A percentile compares a stretch with the other conserved stretches of the same genome.
Evolutionary conservation across 2,329 filamentous ascomycete genomes (phyloP).

Genomic region (Epichloe sp.): DNA sequence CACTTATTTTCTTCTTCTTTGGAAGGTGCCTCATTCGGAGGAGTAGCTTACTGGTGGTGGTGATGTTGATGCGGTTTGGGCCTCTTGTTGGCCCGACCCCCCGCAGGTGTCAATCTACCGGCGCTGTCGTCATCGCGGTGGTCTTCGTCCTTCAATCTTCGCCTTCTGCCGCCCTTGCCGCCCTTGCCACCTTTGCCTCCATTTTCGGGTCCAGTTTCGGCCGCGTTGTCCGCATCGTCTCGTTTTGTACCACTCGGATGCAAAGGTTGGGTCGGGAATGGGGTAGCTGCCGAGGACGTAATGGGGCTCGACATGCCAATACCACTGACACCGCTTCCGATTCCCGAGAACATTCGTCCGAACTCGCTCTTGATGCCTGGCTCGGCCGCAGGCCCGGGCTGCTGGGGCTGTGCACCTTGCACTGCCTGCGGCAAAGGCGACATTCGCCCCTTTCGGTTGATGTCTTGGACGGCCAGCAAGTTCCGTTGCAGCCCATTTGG

Average conservation of each 20-base stretch:
- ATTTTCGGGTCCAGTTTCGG: slow-evolving; percentile 30
- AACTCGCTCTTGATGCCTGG: slow-evolving; percentile 91
- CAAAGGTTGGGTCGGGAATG: slow-evolving; percentile 25
- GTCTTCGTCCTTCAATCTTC: slow-evolving; percentile 70
- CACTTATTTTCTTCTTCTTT: neutral
- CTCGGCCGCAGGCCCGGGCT: slow-evolving; percentile 66
- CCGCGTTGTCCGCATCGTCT: slow-evolving; percentile 35
- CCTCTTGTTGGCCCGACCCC: slow-evolving; percentile 45
- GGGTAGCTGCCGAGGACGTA: slow-evolving; percentile 22
- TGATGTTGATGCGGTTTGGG: slow-evolving; percentile 54
- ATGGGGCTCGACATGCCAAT: slow-evolving; percentile 40
- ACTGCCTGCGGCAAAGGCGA: slow-evolving; percentile 89
- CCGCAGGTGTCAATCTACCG: slow-evolving; percentile 48
- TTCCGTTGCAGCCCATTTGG: slow-evolving; percentile 35
- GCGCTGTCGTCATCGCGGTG: slow-evolving; percentile 52
- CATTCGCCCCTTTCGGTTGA: slow-evolving; percentile 67
- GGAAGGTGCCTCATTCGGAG: neutral
- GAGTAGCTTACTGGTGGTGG: slow-evolving; percentile 48
- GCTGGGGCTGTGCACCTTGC: slow-evolving; percentile 75
- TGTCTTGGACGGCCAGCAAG: slow-evolving; percentile 67
- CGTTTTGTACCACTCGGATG: slow-evolving; percentile 29
- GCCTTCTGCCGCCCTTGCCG: slow-evolving; percentile 38
- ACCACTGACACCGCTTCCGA: slow-evolving; percentile 47
- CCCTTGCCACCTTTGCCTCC: slow-evolving; percentile 28
- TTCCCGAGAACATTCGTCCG: slow-evolving; percentile 89